These are phyloP conservation scores for Colletotrichum chrysophilum DNA, from an alignment of 2,329 filamentous ascomycete species.

Conservation along the genomic window DNA sequence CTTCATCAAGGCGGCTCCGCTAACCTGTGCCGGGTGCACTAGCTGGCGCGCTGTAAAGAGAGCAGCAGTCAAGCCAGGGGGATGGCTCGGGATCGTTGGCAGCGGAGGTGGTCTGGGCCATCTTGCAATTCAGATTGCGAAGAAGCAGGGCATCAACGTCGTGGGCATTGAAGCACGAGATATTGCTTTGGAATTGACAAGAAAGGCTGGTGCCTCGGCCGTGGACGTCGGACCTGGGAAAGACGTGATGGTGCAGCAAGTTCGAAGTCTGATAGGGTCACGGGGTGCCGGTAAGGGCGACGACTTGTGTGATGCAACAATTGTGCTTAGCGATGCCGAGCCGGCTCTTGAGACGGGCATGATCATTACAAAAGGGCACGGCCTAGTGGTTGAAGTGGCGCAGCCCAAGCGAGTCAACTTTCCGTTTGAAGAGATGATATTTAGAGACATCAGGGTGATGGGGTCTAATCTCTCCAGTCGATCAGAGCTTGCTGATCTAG, in stretches of 20 bases:
- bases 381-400: slow-evolving; percentile 61
- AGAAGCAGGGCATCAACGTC: slow-evolving; percentile 77
- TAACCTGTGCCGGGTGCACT: slow-evolving; percentile 61
- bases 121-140: slow-evolving; percentile 78
- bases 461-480: slow-evolving; percentile 49
- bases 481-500: slow-evolving; percentile 50
- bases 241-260: slow-evolving; percentile 49
- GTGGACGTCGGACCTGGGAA: slow-evolving; percentile 57
- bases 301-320: slow-evolving; percentile 43
- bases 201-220: slow-evolving; percentile 52
- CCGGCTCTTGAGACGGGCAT: slow-evolving; percentile 54
- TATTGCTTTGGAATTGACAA: slow-evolving; percentile 53
- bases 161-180: slow-evolving; percentile 75
- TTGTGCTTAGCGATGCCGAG: slow-evolving; percentile 57
- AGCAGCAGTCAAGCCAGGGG: slow-evolving; percentile 51
- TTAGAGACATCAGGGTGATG: slow-evolving; percentile 56
- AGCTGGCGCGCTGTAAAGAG: slow-evolving; percentile 50
- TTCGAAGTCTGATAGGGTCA: slow-evolving; percentile 48
- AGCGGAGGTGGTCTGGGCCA: slow-evolving; percentile 75
- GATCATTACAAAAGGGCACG: slow-evolving; percentile 64
- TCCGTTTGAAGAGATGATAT: slow-evolving; percentile 52
- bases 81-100: slow-evolving; percentile 76
- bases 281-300: slow-evolving; percentile 44
- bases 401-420: slow-evolving; percentile 46
- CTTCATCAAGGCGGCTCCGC: slow-evolving; percentile 57